phyloP scores from a whole-genome alignment of 768 basidiomycete species.

The Lyophyllum shimeji region DNA sequence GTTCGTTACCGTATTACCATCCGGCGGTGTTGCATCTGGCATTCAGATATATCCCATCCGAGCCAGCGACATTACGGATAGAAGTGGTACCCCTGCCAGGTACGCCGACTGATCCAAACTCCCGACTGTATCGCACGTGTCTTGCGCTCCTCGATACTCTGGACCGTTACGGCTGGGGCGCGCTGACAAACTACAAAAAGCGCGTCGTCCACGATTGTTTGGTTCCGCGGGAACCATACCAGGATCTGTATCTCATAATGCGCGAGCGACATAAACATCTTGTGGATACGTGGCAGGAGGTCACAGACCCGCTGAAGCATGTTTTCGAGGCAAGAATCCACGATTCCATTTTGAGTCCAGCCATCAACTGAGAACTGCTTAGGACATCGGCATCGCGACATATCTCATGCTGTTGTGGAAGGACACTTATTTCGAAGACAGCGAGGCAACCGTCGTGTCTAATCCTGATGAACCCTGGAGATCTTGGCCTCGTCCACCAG shows the following conservation, averaged over 20 bases:
- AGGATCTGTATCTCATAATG: conserved; percentile 88
- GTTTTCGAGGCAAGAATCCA: conserved; percentile 70
- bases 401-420: conserved; percentile 94
- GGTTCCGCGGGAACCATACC: conserved; percentile 74
- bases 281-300: conserved; percentile 74
- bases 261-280: conserved; percentile 81
- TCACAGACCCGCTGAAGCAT: conserved; percentile 86
- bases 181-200: conserved; percentile 80
- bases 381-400: conserved; percentile 96
- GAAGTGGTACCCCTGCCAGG: conserved; percentile 56
- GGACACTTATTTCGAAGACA: conserved; percentile 45
- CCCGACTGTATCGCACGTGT: conserved; percentile 78
- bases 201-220: conserved; percentile 82
- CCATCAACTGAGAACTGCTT: background rate
- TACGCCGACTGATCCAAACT: conserved; percentile 48
- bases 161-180: conserved; percentile 89
- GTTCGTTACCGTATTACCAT: conserved; percentile 83
- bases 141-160: conserved; percentile 79
- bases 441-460: background rate
- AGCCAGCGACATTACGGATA: conserved; percentile 44
- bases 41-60: conserved; percentile 61
- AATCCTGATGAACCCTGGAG: conserved; percentile 52
- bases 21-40: conserved; percentile 80
- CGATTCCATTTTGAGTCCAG: background rate
- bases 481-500: conserved; percentile 74